Base-by-base conservation (phyloP, 169 alveolate species). In the Cystoisospora suis region DNA sequence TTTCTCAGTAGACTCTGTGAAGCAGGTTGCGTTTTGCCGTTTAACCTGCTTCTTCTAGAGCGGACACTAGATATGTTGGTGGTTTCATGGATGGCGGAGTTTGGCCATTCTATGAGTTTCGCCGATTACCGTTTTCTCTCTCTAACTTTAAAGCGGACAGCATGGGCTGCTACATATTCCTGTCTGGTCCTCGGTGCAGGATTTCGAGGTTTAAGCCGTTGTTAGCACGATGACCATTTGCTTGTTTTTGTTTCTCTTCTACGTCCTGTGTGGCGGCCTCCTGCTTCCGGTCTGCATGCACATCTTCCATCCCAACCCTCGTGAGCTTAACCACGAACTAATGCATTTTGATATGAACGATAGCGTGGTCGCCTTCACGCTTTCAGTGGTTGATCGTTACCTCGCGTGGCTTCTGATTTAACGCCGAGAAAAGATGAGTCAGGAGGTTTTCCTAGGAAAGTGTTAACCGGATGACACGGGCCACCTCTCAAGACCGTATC, bases 61-160 rank as follows among this genome's bases (percentile, higher is more conserved):
- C n/a, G n/a, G n/a, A n/a, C n/a, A n/a, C n/a, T n/a, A n/a, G n/a
- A 53, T 53, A 23, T 53, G 23, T 53, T 15, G 65, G 23, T 95
- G 88, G 87, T 9, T 97, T 92, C 42, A 95, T 96, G 86, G 93
- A 96, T 87, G 56, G n/a, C n/a, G n/a, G n/a, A n/a, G n/a, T n/a
- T n/a, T n/a, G n/a, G n/a, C n/a, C n/a, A n/a, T n/a, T n/a, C n/a
- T n/a, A n/a, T n/a, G n/a, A n/a, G n/a, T n/a, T n/a, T n/a, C n/a
- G n/a, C n/a, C n/a, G n/a, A n/a, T n/a, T n/a, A n/a, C n/a, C n/a
- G n/a, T n/a, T n/a, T n/a, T n/a, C n/a, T n/a, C n/a, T n/a, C n/a
- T n/a, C n/a, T n/a, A n/a, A n/a, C n/a, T n/a, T n/a, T n/a, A n/a
- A n/a, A n/a, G n/a, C n/a, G n/a, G n/a, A n/a, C n/a, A n/a, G n/a